phyloP scores from a whole-genome alignment of 2,329 filamentous ascomycete species.

The Raffaelea arxii region DNA sequence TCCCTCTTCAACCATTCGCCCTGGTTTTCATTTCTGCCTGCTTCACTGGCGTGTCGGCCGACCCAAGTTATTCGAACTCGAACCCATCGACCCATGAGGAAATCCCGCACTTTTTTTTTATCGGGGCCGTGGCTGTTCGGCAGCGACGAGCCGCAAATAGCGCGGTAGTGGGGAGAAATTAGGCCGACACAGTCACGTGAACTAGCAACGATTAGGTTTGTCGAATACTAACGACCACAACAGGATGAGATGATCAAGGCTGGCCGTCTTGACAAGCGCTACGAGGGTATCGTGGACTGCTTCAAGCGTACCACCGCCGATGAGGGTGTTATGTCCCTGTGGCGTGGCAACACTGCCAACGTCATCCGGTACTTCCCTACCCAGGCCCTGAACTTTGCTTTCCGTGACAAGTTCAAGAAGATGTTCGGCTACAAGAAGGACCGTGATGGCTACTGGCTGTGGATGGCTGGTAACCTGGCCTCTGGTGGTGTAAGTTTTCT shows the following conservation, averaged over 20 bases:
- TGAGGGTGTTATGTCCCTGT: conserved; percentile 92
- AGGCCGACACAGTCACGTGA: no score
- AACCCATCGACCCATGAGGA: no score
- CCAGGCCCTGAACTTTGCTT: conserved; percentile 99
- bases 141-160: no score
- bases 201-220: background rate
- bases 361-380: conserved; percentile 99
- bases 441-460: conserved; percentile 93
- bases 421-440: conserved; percentile 99
- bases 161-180: no score
- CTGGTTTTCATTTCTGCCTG: no score
- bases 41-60: no score
- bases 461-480: conserved; percentile 99
- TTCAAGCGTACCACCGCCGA: conserved; percentile 83
- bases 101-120: no score
- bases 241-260: conserved; percentile 99
- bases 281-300: conserved; percentile 88
- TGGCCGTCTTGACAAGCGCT: conserved; percentile 97
- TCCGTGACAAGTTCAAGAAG: conserved; percentile 99
- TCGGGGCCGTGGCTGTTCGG: no score
- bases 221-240: conserved; percentile 21
- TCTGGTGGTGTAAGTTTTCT: conserved; percentile 85
- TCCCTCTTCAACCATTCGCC: no score
- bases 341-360: conserved; percentile 99
- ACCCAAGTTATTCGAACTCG: no score